Conservation (phyloP, 2,329 filamentous ascomycete genomes). For the Gremmenia infestans region DNA sequence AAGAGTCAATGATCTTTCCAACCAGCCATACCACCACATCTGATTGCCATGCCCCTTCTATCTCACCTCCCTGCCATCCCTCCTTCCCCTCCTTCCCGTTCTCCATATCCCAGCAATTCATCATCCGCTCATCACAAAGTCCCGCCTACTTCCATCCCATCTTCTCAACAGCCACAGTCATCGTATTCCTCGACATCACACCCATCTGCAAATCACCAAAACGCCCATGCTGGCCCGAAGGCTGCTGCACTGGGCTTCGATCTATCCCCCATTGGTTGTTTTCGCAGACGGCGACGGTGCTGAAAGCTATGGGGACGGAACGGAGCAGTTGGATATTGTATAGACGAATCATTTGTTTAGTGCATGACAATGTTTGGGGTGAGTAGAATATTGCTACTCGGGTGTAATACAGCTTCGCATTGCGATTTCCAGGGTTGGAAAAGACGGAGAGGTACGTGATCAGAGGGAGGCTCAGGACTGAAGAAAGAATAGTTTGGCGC, state of each 20-base stretch:
- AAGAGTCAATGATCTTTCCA: no score
- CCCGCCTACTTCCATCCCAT: conserved; percentile 52
- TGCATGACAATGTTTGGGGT: not conserved
- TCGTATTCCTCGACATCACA: conserved; percentile 88
- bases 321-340: conserved; percentile 70
- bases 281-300: conserved; percentile 45
- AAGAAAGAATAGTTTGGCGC: conserved; percentile 16
- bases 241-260: conserved; percentile 55
- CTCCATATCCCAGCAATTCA: conserved; percentile 16
- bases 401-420: conserved; percentile 72
- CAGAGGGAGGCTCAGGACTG: conserved; percentile 13
- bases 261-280: conserved; percentile 65
- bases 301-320: conserved; percentile 54
- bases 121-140: conserved; percentile 32
- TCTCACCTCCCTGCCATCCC: conserved; percentile 46
- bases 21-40: no score
- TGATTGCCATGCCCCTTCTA: conserved; percentile 37
- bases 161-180: conserved; percentile 66
- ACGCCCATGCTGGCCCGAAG: conserved; percentile 48
- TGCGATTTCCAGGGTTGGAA: conserved; percentile 67
- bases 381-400: not conserved
- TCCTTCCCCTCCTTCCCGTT: conserved; percentile 42
- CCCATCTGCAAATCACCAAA: conserved; percentile 75
- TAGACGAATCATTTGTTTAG: conserved; percentile 69
- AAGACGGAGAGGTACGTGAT: conserved; percentile 1